These are phyloP conservation scores for Delonix regia DNA, from an alignment of 306 rosid genomes.

Conservation along the genomic window DNA sequence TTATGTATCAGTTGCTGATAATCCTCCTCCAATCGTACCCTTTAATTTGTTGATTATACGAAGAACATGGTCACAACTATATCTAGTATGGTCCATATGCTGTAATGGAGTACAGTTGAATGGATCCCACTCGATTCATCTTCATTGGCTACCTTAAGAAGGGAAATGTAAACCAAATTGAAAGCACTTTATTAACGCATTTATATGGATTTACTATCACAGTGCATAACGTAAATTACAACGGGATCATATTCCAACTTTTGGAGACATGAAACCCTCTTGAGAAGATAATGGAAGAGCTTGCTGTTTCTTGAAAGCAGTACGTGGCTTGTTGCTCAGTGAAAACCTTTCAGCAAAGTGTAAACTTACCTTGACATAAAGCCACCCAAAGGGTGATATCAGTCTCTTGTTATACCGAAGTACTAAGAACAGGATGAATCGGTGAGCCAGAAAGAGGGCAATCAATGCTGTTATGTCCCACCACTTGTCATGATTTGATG, in stretches of 20 bases:
- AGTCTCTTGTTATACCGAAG: slow-evolving; percentile 29
- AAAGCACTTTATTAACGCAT: no score
- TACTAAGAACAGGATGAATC: slow-evolving; percentile 24
- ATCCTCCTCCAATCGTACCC: no score
- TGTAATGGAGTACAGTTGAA: no score
- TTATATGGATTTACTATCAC: no score
- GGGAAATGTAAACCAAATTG: no score
- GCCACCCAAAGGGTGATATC: slow-evolving; percentile 22
- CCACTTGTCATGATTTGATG: slow-evolving; percentile 42
- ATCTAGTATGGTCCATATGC: neutral
- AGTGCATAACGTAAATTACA: no score
- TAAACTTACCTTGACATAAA: slow-evolving; percentile 30
- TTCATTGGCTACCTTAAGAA: no score
- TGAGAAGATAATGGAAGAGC: neutral
- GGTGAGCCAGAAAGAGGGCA: slow-evolving; percentile 11
- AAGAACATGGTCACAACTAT: neutral
- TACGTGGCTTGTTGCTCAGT: neutral
- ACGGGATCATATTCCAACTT: neutral
- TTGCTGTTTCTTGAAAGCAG: neutral
- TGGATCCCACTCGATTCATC: no score
- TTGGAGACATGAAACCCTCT: neutral
- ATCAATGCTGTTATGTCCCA: slow-evolving; percentile 42
- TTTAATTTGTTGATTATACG: neutral
- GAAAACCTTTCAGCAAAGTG: slow-evolving; percentile 1
- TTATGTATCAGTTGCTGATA: no score